These are phyloP conservation scores for Phaeosphaeria sp. DNA, from an alignment of 2,329 filamentous ascomycete genomes.

Conservation along the genomic window DNA sequence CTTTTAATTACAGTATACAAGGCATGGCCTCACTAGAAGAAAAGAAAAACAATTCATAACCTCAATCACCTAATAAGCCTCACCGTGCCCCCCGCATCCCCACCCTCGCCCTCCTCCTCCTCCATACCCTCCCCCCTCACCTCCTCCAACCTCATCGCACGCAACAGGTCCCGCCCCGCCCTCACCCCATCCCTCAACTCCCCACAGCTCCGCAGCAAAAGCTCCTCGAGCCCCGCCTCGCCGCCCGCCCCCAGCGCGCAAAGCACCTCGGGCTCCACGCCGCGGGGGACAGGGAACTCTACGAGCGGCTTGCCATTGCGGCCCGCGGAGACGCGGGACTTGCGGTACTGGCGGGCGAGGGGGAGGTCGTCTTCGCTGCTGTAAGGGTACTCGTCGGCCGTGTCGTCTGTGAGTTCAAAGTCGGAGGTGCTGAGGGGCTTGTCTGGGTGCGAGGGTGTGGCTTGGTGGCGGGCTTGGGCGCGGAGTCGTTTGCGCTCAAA, in stretches of 20 bases:
- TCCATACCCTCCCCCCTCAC: conserved; percentile 10
- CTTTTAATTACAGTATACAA: no score
- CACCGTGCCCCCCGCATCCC: conserved; percentile 4
- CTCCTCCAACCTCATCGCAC: conserved; percentile 39
- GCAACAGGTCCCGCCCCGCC: conserved; percentile 38
- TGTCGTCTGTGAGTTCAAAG: background rate
- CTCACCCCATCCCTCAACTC: conserved; percentile 40
- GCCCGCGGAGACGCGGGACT: conserved; percentile 34
- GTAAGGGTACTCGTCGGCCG: conserved; percentile 18
- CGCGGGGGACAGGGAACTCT: conserved; percentile 41
- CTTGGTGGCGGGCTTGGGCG: conserved; percentile 9
- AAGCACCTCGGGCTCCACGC: conserved; percentile 37
- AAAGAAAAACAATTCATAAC: background rate
- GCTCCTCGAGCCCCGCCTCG: conserved; percentile 24
- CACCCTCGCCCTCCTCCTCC: conserved; percentile 15
- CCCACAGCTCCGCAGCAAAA: conserved; percentile 37
- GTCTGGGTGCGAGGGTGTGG: conserved; percentile 7
- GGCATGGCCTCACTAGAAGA: background rate
- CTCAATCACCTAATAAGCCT: background rate
- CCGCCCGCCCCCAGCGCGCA: background rate
- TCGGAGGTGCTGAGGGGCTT: background rate
- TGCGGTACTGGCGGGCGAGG: conserved; percentile 16
- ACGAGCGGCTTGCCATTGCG: conserved; percentile 42
- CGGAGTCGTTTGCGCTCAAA: conserved; percentile 29
- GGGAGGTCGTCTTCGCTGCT: background rate